These are phyloP conservation scores for Heterobasidion irregulare DNA, from an alignment of 1,284 basidiomycete genomes.

Conservation along the genomic window DNA sequence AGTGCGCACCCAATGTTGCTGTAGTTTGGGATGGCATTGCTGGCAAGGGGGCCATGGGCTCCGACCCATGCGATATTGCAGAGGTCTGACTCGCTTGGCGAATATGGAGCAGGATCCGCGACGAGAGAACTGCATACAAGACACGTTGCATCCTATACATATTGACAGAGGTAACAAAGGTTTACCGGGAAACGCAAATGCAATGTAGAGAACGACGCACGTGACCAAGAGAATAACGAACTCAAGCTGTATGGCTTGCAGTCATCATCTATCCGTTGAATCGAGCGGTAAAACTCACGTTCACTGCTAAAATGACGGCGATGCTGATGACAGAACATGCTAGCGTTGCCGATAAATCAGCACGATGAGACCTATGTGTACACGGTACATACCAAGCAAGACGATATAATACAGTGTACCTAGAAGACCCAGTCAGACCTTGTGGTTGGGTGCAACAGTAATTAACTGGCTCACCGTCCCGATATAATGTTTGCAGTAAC, in stretches of 20 bases:
- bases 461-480: not conserved
- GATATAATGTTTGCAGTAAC: not conserved
- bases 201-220: not conserved
- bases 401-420: not conserved
- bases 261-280: not conserved
- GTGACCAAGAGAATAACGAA: not conserved
- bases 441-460: not conserved
- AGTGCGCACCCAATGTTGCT: too few relatives aligned
- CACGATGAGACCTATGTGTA: not conserved
- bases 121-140: not conserved
- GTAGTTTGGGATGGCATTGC: too few relatives aligned
- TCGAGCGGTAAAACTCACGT: not conserved
- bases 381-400: not conserved
- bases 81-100: not conserved
- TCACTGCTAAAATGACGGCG: not conserved
- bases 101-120: not conserved
- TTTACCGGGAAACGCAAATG: not conserved
- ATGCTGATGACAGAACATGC: not conserved
- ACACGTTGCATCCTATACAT: not conserved
- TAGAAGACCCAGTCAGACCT: not conserved
- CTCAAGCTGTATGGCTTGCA: not conserved
- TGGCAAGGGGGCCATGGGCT: too few relatives aligned
- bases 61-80: not conserved
- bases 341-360: not conserved
- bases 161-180: not conserved